Evolutionary conservation across 202 grass and related monocot genomes (phyloP), one percentile per base, ranked within the genome.

Genomic region (Cymbopogon flexuosus): DNA sequence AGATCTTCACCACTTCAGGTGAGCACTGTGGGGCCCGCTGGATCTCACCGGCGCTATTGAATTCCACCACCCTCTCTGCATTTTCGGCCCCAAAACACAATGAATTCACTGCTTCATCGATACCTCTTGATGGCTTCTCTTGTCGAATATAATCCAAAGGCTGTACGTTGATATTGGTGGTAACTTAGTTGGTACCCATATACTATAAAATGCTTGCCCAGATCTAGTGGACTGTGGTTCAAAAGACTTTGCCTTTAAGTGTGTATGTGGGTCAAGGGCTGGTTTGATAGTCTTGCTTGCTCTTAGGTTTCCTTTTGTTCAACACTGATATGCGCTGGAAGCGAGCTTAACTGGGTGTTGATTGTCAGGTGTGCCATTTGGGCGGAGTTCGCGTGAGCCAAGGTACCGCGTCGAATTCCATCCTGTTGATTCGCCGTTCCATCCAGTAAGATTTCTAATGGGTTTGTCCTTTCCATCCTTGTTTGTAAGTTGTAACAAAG

Each of bases 341-440:
- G 51, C 13, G 10, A 11, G 10, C 68, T 64, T 29, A 78, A 19
- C 5, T 65, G 29, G 46, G 1, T 67, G 19, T 8, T 19, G 42
- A 69, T 83, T 59, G 0, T 15, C 78, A 99, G 92, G 96, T 79
- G 83, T 88, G 52, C 77, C 88, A 57, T 93, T 99, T 83, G 96
- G 96, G 27, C 84, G 89, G 49, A 99, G 83, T 89, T 87, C 87
- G 22, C 92, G 87, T 9, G 96, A 99, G 79, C 92, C 88, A 33
- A 91, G 91, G 84, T 95, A 93, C 78, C 88, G 61, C 29, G 89
- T 93, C 43, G 88, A 91, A 65, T 88, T 87, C 39, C 96, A 99
- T 61, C 18, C 84, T 0, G 63, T 61, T 46, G 84, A 96, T 56
- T 91, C 83, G 19, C 81, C 83, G 2, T 99, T 87, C 87, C 69